Base-by-base conservation (phyloP, 768 basidiomycete species). In the Kwoniella mangroviensis region DNA sequence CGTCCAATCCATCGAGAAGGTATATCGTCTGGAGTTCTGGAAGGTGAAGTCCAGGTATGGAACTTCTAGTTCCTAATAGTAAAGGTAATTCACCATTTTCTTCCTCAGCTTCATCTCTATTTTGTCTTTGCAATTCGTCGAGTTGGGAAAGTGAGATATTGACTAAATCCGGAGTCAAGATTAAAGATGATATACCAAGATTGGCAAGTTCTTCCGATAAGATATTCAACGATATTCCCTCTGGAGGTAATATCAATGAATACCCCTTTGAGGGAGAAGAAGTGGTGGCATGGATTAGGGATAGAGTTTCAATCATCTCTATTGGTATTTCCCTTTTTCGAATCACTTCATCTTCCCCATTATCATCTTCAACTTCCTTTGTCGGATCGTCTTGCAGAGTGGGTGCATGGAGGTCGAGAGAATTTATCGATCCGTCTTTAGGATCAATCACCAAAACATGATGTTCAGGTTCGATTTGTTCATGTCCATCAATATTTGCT, bases 1-100 rank as follows among this genome's bases (percentile, higher is more conserved):
- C 22, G 52, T 73, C 68, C n/a, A 73, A 60, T 42, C 72, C 72
- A 26, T 51, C 56, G 3, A 73, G 49, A 1, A 73, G 68, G 28
- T 73, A 73, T 34, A 73, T 58, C 28, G 68, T 73, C 51, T 66
- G 65, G n/a, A 73, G 26, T 9, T 62, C 57, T 3, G 52, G 19
- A 1, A 73, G 60, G 26, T 73, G 72, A 13, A 73, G 22, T 0
- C 72, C 72, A 4, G 72, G 64, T 13, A 69, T 28, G 5, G 59
- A 56, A 10, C 68, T 70, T 57, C 72, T 24, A 22, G 42, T 64
- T 17, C 56, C 62, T 24, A 72, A 24, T 10, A 68, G 52, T 1
- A 72, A 63, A 10, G 68, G 68, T 24, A 56, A 28, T 65, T n/a
- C 53, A 43, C 41, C 34, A 34, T 52, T 5, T 12, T 28, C 52